Conservation (phyloP, 306 rosid genomes). For the Morella rubra region DNA sequence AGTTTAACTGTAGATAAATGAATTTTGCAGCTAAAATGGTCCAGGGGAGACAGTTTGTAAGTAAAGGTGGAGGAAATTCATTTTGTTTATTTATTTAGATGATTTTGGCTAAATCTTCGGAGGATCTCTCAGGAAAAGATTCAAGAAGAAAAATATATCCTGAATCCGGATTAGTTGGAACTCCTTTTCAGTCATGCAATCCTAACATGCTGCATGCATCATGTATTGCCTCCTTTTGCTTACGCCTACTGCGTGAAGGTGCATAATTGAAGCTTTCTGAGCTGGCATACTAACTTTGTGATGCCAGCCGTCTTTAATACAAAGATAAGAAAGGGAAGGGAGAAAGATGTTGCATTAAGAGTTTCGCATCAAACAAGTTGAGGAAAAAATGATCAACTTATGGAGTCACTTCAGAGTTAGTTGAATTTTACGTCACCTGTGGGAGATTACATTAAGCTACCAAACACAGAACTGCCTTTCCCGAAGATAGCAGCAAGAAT, state of each 20-base stretch:
- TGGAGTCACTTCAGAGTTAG: background rate
- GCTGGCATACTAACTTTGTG: constrained; percentile 45
- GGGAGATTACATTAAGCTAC: too few relatives aligned
- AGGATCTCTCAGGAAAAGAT: background rate
- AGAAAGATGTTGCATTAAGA: background rate
- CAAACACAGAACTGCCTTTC: too few relatives aligned
- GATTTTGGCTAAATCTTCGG: background rate
- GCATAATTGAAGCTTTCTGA: constrained; percentile 44
- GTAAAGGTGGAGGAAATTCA: background rate
- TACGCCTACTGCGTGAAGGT: constrained; percentile 28
- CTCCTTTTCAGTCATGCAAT: constrained; percentile 16
- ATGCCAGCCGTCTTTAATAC: constrained; percentile 31
- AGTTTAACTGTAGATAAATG: background rate
- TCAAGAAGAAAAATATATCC: constrained; percentile 11
- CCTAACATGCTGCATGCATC: constrained; percentile 9
- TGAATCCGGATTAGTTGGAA: constrained; percentile 19
- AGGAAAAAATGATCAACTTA: background rate
- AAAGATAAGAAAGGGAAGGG: constrained; percentile 8
- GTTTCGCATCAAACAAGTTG: background rate
- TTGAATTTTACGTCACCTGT: background rate
- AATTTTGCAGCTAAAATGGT: background rate
- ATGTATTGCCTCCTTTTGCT: constrained; percentile 16
- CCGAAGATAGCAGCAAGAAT: too few relatives aligned
- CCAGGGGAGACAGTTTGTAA: background rate
- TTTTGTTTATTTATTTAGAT: background rate